Evolutionary conservation across 768 basidiomycete genomes (phyloP), one percentile per base, ranked within the genome.

Genomic region (Suillus sp.): DNA sequence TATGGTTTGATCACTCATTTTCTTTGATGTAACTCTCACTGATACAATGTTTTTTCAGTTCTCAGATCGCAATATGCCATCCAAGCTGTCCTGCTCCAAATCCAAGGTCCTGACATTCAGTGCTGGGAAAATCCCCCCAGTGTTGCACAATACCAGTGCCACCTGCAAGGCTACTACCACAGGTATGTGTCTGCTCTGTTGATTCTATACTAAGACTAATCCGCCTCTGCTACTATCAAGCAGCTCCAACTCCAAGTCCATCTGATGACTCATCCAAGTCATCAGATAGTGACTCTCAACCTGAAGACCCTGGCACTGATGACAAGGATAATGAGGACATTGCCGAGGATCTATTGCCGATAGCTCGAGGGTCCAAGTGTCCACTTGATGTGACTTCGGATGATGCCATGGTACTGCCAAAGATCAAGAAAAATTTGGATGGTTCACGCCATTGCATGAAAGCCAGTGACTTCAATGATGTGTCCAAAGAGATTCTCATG

Each of bases 381-480:
- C 47, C 47, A 16, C 47, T 48, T 48, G 47, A 48, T 3, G 13
- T 8, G 25, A 48, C 47, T 48, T 48, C 3, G 25, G 2, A 48
- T 0, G 3, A 48, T 48, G 47, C 7, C 7, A 48, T 48, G 47
- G 25, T 27, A 27, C 25, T 48, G 47, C 47, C 14, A 1, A 48
- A 48, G 25, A 48, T 48, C 2, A 48, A 48, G 47, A 27, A 48
- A 48, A 48, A 48, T 27, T 8, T 7, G 0, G 25, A 48, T 48
- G 47, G 47, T 3, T 55, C 25, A 38, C 2, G 8, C n/a, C 47
- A 48, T 1, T 3, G 6, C 47, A 48, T 20, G 20, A 63, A 67
- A 58, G 70, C 68, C 3, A 65, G 62, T 3, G 68, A 72, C 60
- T 70, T 60, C 25, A 62, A 70, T 34, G 62, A 65, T 3, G 42